Conservation (phyloP, 2,329 filamentous ascomycete species). For the Pestalotiopsis sp. region DNA sequence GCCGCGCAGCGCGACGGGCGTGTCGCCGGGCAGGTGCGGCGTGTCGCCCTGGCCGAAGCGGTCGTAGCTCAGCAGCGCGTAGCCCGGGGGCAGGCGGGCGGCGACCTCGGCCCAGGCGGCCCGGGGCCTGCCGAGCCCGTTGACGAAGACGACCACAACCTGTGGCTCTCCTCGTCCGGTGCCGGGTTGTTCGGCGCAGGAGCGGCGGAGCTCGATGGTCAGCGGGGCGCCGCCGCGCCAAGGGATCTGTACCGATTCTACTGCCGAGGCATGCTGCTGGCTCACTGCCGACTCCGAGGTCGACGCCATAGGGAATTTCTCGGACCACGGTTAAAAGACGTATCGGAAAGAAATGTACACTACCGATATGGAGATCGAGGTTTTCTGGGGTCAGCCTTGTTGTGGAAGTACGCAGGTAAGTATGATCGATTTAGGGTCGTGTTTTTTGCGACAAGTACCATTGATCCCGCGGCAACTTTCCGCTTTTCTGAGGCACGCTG, state of each 20-base stretch:
- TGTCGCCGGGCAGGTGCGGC: neutral
- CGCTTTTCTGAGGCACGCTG: too few species aligned
- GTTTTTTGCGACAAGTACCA: too few species aligned
- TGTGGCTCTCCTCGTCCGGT: neutral
- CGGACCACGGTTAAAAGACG: neutral
- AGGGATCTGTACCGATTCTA: conserved; percentile 2
- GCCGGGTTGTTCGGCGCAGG: neutral
- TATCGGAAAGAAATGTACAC: neutral
- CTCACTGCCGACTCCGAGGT: neutral
- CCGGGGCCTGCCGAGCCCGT: neutral
- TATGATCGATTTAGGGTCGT: too few species aligned
- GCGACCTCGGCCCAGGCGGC: neutral
- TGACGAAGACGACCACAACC: conserved; percentile 2
- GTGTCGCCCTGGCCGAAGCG: conserved; percentile 11
- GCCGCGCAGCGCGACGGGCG: neutral
- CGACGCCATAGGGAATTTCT: neutral
- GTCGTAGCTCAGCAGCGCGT: conserved; percentile 5
- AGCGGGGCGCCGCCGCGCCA: conserved; percentile 3
- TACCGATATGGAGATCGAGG: too few species aligned
- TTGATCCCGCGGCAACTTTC: too few species aligned
- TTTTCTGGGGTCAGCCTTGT: too few species aligned
- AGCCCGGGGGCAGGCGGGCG: neutral
- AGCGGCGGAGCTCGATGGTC: neutral
- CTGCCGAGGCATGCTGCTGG: neutral
- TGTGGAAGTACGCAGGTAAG: too few species aligned